Base-by-base conservation (phyloP, 116 monocot species). In the Dioscorea cayenensis region DNA sequence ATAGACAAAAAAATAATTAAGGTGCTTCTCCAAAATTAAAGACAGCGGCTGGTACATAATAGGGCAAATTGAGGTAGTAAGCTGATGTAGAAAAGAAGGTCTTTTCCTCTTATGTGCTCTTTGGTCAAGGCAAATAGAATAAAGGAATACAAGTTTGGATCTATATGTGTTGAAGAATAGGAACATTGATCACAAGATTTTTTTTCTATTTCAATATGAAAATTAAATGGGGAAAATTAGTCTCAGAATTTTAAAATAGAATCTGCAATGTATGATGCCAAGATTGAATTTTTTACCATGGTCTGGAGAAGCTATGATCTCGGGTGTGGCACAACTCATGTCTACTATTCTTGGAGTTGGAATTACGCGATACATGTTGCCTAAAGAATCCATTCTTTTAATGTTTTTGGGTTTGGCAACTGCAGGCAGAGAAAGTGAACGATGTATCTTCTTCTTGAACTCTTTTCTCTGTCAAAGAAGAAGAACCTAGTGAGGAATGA, bases 371-470 rank as follows among this genome's bases (percentile, higher is more conserved):
- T 92, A 79, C 23, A 87, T 43, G 35, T 79, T 81, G 6, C 43
- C 43, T 69, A 84, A 22, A 20, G 95, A 96, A 74, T 90, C 70
- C 61, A 71, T 68, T 50, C 90, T 61, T 61, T 68, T 63, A 23
- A 92, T 78, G 63, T 74, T 84, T 64, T 77, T 80, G 27, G 49
- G 65, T 77, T 90, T 95, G 65, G 69, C 75, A 84, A 85, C 87
- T 62, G 74, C 84, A 8, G 92, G 96, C 71, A 90, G 84, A 32
- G 96, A 96, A 66, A 88, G 72, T 49, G 96, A 96, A 27, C 96
- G 92, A 49, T 43, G 68, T 2, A 96, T 92, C 63, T 88, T 75
- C 72, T 67, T 82, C 52, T 71, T 77, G 9, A 71, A 28, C 72
- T 78, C 83, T 73, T 64, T 29, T 73, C 87, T 84, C 78, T 87